Evolutionary conservation across 495 filamentous ascomycete genomes (phyloP), one percentile per base, ranked within the genome.

Genomic region (Lichenothelia convexa): DNA sequence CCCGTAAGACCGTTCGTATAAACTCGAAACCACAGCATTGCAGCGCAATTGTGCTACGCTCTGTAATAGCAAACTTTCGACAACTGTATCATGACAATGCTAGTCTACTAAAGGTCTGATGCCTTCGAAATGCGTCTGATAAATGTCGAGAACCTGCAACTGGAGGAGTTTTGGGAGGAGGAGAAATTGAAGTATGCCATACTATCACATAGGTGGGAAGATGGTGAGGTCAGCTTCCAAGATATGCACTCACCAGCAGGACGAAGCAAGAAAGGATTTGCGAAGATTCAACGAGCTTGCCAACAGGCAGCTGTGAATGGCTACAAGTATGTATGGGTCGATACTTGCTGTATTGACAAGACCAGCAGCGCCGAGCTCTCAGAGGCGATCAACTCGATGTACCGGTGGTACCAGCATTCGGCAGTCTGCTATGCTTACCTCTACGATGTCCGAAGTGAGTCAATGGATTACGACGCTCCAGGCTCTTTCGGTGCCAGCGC

Each of bases 281-380:
- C 30, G 16, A 32, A 32, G 16, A 32, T 32, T 32, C 8, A 32
- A 17, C 6, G 16, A 6, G 6, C 7, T 6, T 32, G 30, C 16
- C 9, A 8, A 32, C 16, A 8, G 16, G 30, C 30, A 8, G 6
- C 7, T 7, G 9, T 7, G 7, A 6, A 18, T 8, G 16, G 16
- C 18, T 18, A 12, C 6, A 6, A 8, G 6, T 32, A 32, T 18
- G 30, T 18, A 9, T 32, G 30, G 42, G 36, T 36, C 11, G 40
- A 42, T 30, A 42, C 21, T 36, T 42, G 40, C 21, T 42, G 40
- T 19, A 42, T 42, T 16, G 40, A 42, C 24, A 35, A 37, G 16
- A 34, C 40, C 18, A 42, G 18, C 30, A 42, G 23, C 23, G 19
- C 33, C 9, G 40, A 42, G 18, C 34, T 42, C 9, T 21, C 33